Percentiles rank a stretch among this genome's conserved stretches.
phyloP scores from a whole-genome alignment of 1,139 yeast species.

The Starmera stellimalicola region DNA sequence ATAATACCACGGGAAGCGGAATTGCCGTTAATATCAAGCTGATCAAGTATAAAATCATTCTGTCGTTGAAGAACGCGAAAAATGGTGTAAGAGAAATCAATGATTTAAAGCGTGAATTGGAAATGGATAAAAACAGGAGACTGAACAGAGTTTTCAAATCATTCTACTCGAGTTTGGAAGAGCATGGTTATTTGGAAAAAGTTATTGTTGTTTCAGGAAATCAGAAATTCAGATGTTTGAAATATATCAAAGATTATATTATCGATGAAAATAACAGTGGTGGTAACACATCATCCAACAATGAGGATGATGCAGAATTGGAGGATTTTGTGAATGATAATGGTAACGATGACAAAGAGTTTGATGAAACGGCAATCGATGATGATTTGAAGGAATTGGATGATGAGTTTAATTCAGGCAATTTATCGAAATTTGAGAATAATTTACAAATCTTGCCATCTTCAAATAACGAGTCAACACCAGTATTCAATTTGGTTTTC shows the following conservation, averaged over 20 bases:
- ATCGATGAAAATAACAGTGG: conserved; percentile 20
- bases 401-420: conserved; percentile 16
- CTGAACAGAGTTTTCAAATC: conserved; percentile 42
- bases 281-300: conserved; percentile 19
- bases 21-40: conserved; percentile 29
- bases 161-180: conserved; percentile 40
- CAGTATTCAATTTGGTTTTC: conserved; percentile 40
- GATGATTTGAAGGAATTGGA: conserved; percentile 16
- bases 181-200: conserved; percentile 45
- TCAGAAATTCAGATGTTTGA: conserved; percentile 46
- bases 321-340: too few relatives aligned
- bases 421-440: conserved; percentile 21
- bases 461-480: conserved; percentile 15
- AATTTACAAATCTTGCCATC: conserved; percentile 16
- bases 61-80: conserved; percentile 53
- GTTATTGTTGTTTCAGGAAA: conserved; percentile 45
- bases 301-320: conserved; percentile 22
- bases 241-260: conserved; percentile 41
- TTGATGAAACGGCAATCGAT: conserved; percentile 12
- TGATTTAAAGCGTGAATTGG: conserved; percentile 57
- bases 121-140: conserved; percentile 36
- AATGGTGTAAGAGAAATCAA: conserved; percentile 56
- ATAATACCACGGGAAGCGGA: conserved; percentile 1
- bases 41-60: conserved; percentile 36
- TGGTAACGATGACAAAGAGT: not conserved